Evolutionary conservation across 2,329 filamentous ascomycete genomes (phyloP), one percentile per base, ranked within the genome.

Genomic region (Penicillium concentricum): DNA sequence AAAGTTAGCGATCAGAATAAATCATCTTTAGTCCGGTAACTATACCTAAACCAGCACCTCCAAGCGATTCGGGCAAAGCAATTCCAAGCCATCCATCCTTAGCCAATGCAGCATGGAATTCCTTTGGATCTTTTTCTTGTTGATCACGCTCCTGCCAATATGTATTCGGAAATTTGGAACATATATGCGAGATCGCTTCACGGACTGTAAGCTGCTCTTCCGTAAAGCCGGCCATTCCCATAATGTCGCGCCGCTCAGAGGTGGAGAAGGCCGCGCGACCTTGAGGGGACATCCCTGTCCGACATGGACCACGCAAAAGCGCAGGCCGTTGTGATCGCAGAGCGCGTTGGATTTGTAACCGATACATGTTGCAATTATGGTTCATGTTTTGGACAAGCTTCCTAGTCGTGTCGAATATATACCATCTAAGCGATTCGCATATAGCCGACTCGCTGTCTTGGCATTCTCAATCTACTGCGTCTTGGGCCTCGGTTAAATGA

Each of bases 81-180:
- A 93, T 92, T 3, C 90, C 90, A 39, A 94, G 82, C 89, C 89
- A 94, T 7, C 91, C 90, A 61, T 87, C 88, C 54, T 84, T 83
- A 8, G 90, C 87, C 9, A 94, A 74, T 0, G 88, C 88, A 0
- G 87, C 83, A 70, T 94, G 90, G 39, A 95, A 86, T 35, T 91
- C 89, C 49, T 84, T 82, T 0, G 90, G 91, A 70, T 93, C 89
- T 57, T 84, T 79, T 61, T 86, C 87, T 5, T 80, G 81, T 61
- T 90, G 83, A 69, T 94, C 90, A 61, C 80, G 87, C 51, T 88
- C 82, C 64, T 86, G 86, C 90, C 89, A 93, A 74, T 92, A 93
- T 12, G 68, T 71, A 64, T 90, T 87, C 16, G 88, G 84, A 60
- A 90, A 93, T 10, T 84, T 79, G 2, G 85, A 78, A 71, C 89